Evolutionary conservation across 2,329 filamentous ascomycete genomes (phyloP).

Genomic region (Fusarium pseudocircinatum): DNA sequence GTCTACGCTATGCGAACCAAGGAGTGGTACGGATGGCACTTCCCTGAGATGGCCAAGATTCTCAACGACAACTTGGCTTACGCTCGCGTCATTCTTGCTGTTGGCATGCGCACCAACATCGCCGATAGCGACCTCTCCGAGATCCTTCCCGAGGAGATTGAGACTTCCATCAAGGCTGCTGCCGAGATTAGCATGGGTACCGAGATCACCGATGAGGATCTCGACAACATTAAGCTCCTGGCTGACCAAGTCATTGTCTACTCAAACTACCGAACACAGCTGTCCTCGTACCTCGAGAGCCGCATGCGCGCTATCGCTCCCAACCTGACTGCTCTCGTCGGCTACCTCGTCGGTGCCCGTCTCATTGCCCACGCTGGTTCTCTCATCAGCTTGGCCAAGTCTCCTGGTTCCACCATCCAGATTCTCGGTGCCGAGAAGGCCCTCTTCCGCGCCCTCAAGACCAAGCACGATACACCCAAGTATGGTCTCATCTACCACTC

Average conservation of each 20-base stretch:
- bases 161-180: slow-evolving; percentile 88
- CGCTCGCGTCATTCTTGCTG: slow-evolving; percentile 84
- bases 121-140: slow-evolving; percentile 82
- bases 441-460: slow-evolving; percentile 97
- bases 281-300: slow-evolving; percentile 87
- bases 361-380: slow-evolving; percentile 96
- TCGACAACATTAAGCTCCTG: slow-evolving; percentile 90
- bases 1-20: slow-evolving; percentile 99
- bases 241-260: slow-evolving; percentile 94
- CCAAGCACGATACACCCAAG: slow-evolving; percentile 98
- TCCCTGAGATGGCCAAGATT: slow-evolving; percentile 97
- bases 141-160: slow-evolving; percentile 94
- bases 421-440: slow-evolving; percentile 99
- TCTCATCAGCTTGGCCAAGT: slow-evolving; percentile 93
- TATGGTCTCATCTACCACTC: slow-evolving; percentile 96
- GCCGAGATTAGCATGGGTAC: slow-evolving; percentile 99
- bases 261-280: slow-evolving; percentile 87
- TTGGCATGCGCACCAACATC: slow-evolving; percentile 88
- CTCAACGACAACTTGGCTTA: slow-evolving; percentile 97
- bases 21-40: slow-evolving; percentile 99
- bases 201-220: slow-evolving; percentile 91
- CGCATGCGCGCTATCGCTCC: slow-evolving; percentile 98
- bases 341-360: slow-evolving; percentile 91
- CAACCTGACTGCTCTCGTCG: slow-evolving; percentile 92
- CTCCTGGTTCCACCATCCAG: slow-evolving; percentile 94